Evolutionary conservation across 148 eudicot genomes (phyloP).

Genomic region (Tetragonia tetragonoides): DNA sequence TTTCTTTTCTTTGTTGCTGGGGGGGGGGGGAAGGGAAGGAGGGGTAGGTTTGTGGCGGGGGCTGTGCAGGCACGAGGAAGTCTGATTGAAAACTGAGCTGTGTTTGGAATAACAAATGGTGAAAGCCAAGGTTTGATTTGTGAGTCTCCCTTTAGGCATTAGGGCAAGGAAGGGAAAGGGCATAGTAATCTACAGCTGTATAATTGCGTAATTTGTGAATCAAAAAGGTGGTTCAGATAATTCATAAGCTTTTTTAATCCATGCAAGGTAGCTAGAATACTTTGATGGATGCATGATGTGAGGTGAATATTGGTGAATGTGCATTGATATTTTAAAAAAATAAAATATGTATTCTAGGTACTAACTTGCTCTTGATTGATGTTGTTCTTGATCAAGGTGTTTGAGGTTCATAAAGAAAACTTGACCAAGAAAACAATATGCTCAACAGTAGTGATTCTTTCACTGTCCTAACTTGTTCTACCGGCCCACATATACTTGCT

Average conservation of each 20-base stretch:
- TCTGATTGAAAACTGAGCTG: background rate
- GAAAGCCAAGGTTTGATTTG: background rate
- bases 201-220: background rate
- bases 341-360: background rate
- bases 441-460: background rate
- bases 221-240: background rate
- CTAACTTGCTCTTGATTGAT: background rate
- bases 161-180: background rate
- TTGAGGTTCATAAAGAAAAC: background rate
- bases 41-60: background rate
- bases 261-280: background rate
- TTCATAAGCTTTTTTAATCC: background rate
- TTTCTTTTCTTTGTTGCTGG: too few relatives aligned
- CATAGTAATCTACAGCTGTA: background rate
- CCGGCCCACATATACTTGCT: background rate
- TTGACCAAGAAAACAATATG: background rate
- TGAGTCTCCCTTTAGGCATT: background rate
- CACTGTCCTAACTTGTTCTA: background rate
- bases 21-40: too few relatives aligned
- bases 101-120: background rate
- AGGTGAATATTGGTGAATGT: constrained; percentile 1
- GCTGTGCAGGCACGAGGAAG: background rate
- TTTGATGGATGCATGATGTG: background rate
- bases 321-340: background rate
- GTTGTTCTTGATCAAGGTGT: background rate